Percentiles rank a stretch among this genome's conserved stretches.
Conservation (phyloP, 140 eudicot species). For the Anethum foeniculum region DNA sequence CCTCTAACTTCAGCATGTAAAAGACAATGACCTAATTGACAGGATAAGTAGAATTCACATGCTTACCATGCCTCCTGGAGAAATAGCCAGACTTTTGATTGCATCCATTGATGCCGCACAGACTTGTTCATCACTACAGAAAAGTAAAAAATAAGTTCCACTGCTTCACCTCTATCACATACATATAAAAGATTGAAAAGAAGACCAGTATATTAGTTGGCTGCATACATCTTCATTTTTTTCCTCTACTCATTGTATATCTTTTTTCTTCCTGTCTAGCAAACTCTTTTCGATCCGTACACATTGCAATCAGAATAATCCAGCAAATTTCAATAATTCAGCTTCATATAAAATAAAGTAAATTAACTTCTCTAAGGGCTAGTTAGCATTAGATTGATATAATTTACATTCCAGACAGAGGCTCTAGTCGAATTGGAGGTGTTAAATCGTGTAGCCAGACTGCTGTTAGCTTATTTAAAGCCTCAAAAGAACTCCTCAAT, state of each 20-base stretch:
- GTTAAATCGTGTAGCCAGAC: neutral
- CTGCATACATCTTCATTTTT: neutral
- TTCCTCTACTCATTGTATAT: neutral
- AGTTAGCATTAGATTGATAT: neutral
- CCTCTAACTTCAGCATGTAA: neutral
- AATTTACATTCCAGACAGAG: neutral
- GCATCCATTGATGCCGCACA: constrained; percentile 78
- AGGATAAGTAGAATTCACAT: constrained; percentile 7
- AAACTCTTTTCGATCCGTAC: neutral
- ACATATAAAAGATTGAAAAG: neutral
- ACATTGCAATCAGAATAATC: neutral
- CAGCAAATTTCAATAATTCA: neutral
- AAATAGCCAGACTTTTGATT: constrained; percentile 47
- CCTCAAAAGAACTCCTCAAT: neutral
- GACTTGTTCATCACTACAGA: constrained; percentile 66
- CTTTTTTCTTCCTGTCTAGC: neutral
- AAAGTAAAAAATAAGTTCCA: neutral
- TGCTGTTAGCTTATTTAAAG: neutral
- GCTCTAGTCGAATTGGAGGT: neutral
- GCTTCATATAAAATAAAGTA: neutral
- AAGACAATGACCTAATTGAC: neutral
- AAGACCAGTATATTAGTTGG: neutral
- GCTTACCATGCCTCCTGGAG: constrained; percentile 66
- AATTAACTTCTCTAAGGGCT: neutral
- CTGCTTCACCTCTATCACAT: neutral